Base-by-base conservation (phyloP, 805 yeast genomes). In the Komagataella phaffii region DNA sequence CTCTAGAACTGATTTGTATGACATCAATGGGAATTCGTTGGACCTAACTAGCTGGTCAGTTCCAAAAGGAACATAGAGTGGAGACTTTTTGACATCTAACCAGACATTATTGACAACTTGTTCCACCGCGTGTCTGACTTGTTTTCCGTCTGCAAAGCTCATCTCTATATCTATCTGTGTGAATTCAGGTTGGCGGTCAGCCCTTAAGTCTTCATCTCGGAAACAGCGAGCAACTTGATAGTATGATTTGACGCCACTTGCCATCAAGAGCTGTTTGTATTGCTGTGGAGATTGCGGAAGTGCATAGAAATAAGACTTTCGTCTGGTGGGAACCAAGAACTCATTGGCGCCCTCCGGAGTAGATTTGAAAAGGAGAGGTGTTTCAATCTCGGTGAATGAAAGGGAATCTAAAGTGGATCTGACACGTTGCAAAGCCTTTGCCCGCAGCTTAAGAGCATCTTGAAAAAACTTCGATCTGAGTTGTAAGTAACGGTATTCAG, bases 271-370 rank as follows among this genome's bases (percentile, higher is more conserved):
- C 66, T 93, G 99, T 62, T 93, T 93, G 63, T 91, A 93, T 63
- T 93, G 99, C 63, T 93, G 99, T 0, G 99, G 99, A 14, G 96
- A 88, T 64, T 93, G 99, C 0, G 98, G 97, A 24, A 93, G 71
- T 0, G 99, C 97, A 64, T 91, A 93, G 64, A 86, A 85, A 17
- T 66, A 61, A 2, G 67, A 66, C 1, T 68, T 62, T 14, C 75
- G 68, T 56, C 98, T 74, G 0, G 97, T 88, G 1, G 99, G 99
- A 0, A 93, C 97, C 49, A 93, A 66, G 63, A 91, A 93, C 66
- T 93, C 99, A 44, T 95, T 74, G 1, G 99, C 99, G 14, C 99
- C 99, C 65, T 93, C 99, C 0, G 99, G 99, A 0, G 99, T 93
- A 1, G 96, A 86, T 61, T 93, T 90, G 73, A 93, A 93, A 24